Conservation (phyloP, 257 asterid species). For the Solanum arcanum region DNA sequence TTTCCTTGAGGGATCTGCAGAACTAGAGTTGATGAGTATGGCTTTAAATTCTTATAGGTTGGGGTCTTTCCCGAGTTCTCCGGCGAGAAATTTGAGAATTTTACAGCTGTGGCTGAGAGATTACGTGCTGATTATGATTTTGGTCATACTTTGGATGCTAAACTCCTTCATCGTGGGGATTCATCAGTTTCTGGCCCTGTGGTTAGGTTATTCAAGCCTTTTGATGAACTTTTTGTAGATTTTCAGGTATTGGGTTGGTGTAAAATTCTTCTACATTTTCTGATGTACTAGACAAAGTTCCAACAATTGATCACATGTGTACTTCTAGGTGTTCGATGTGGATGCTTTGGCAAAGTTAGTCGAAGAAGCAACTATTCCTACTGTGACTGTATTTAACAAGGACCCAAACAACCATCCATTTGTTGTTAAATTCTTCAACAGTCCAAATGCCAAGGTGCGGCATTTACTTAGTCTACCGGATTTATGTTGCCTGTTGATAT, state of each 20-base stretch:
- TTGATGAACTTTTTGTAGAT: slow-evolving; percentile 83
- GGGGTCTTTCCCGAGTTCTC: slow-evolving; percentile 84
- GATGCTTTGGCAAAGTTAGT: slow-evolving; percentile 67
- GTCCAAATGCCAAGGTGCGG: slow-evolving; percentile 56
- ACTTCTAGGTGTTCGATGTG: slow-evolving; percentile 69
- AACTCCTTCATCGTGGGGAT: slow-evolving; percentile 80
- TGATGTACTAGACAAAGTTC: background rate
- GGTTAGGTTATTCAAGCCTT: slow-evolving; percentile 84
- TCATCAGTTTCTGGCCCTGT: slow-evolving; percentile 62
- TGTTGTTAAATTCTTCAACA: slow-evolving; percentile 59
- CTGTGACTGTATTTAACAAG: slow-evolving; percentile 66
- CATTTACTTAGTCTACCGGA: background rate
- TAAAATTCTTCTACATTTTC: background rate
- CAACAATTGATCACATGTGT: slow-evolving; percentile 1
- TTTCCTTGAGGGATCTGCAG: background rate
- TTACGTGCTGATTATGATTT: slow-evolving; percentile 78
- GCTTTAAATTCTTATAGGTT: slow-evolving; percentile 32
- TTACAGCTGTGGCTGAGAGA: slow-evolving; percentile 70
- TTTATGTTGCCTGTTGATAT: background rate
- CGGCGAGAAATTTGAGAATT: slow-evolving; percentile 82
- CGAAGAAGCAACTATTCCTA: slow-evolving; percentile 68
- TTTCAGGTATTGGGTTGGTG: slow-evolving; percentile 33
- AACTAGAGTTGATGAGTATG: background rate
- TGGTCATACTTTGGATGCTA: slow-evolving; percentile 61
- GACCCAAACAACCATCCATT: slow-evolving; percentile 77